A percentile compares a stretch with the other conserved stretches of the same genome.
phyloP scores from a whole-genome alignment of 2,329 filamentous ascomycete genomes.

The Pyrenophora teres region DNA sequence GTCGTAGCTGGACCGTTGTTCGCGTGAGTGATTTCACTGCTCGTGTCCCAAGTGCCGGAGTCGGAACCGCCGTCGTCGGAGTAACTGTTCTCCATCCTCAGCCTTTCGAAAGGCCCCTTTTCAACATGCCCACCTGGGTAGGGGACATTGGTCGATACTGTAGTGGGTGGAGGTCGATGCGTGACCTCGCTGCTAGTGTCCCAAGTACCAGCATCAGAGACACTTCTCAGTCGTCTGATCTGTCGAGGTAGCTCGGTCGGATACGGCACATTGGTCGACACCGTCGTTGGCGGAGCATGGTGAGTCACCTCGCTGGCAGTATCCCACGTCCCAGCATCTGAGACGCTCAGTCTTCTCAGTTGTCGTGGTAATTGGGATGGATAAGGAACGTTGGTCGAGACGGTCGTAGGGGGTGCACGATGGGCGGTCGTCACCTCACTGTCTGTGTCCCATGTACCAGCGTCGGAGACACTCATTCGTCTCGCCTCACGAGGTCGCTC shows the following conservation, averaged over 20 bases:
- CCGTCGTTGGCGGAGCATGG: slow-evolving; percentile 7
- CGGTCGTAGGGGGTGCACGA: slow-evolving; percentile 1
- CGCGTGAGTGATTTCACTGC: slow-evolving; percentile 13
- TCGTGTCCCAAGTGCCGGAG: slow-evolving; percentile 13
- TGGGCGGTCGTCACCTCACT: slow-evolving; percentile 7
- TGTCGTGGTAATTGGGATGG: neutral
- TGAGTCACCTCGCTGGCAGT: slow-evolving; percentile 2
- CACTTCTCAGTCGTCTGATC: slow-evolving; percentile 8
- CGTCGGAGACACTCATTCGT: slow-evolving; percentile 7
- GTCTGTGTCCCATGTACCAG: slow-evolving; percentile 13
- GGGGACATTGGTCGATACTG: slow-evolving; percentile 13
- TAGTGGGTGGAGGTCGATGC: slow-evolving; percentile 7
- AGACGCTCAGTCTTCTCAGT: slow-evolving; percentile 5
- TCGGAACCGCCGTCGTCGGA: slow-evolving; percentile 12
- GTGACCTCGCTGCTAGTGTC: slow-evolving; percentile 10
- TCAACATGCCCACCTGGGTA: slow-evolving; percentile 2
- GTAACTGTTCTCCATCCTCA: slow-evolving; percentile 7
- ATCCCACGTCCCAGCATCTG: slow-evolving; percentile 9
- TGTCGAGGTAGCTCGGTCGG: neutral
- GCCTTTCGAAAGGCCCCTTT: slow-evolving; percentile 10
- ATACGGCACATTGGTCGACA: slow-evolving; percentile 13
- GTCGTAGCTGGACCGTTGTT: slow-evolving; percentile 11
- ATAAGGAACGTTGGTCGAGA: slow-evolving; percentile 7
- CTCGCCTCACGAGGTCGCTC: slow-evolving; percentile 5
- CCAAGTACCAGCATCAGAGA: slow-evolving; percentile 13